Percentiles rank a stretch among this genome's conserved stretches.
Conservation (phyloP, 2,329 filamentous ascomycete genomes). For the Calonectria pseudoturangicola region DNA sequence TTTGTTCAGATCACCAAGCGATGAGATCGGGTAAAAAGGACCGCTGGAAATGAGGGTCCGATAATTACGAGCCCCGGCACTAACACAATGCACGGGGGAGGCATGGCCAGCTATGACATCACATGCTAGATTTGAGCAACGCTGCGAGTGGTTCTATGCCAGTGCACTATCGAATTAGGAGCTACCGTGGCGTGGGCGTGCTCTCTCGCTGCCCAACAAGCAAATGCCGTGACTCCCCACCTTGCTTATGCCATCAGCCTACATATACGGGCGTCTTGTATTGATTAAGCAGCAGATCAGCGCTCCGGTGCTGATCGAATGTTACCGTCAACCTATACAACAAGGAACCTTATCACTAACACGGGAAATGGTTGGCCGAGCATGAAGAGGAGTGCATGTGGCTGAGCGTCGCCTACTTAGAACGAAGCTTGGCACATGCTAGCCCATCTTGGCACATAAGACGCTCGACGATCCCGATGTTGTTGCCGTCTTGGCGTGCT, state of each 20-base stretch:
- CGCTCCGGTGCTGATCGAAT: constrained; percentile 7
- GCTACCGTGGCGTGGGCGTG: not conserved
- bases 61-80: constrained; percentile 1
- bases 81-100: not conserved
- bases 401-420: constrained; percentile 27
- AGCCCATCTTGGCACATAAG: constrained; percentile 20
- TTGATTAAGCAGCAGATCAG: constrained; percentile 23
- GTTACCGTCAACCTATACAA: constrained; percentile 20
- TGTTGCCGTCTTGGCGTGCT: constrained; percentile 8
- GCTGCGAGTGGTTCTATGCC: not conserved
- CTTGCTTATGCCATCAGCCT: constrained; percentile 26
- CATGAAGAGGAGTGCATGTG: constrained; percentile 18
- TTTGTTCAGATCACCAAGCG: not conserved
- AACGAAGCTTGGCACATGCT: constrained; percentile 36
- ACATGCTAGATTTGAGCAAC: constrained; percentile 8
- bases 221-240: not conserved
- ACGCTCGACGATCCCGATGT: constrained; percentile 7
- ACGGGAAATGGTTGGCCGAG: constrained; percentile 13
- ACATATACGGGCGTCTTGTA: constrained; percentile 24
- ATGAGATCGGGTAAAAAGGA: constrained; percentile 17
- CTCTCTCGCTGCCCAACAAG: constrained; percentile 12
- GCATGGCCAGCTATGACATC: constrained; percentile 29
- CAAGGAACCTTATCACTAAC: constrained; percentile 10
- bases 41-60: not conserved
- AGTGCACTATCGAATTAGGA: constrained; percentile 10